A percentile compares a stretch with the other conserved stretches of the same genome.
Evolutionary conservation across 306 rosid species (phyloP).

Genomic region (Corylus heterophylla): DNA sequence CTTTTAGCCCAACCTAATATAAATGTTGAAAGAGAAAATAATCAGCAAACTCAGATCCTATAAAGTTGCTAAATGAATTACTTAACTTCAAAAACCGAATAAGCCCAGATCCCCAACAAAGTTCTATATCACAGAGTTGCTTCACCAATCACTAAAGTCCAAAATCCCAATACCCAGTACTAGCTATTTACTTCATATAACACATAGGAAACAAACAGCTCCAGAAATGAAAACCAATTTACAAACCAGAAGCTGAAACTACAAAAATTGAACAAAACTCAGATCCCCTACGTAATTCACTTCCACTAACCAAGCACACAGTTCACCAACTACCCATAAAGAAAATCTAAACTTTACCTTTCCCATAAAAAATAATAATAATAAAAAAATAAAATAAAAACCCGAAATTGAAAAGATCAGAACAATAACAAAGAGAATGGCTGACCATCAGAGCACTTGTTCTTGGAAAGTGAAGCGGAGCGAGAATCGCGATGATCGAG

Average conservation of each 20-base stretch:
- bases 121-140: background rate
- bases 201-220: background rate
- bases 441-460: slow-evolving; percentile 59
- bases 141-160: background rate
- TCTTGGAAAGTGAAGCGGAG: slow-evolving; percentile 45
- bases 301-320: background rate
- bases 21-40: background rate
- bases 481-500: slow-evolving; percentile 53
- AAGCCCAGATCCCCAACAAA: no score
- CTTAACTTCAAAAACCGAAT: background rate
- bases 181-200: background rate
- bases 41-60: background rate
- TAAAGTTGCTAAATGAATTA: background rate
- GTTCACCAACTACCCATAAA: background rate
- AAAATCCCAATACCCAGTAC: background rate
- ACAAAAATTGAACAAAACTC: background rate
- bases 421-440: background rate
- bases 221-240: background rate
- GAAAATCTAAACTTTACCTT: no score
- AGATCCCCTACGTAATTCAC: slow-evolving; percentile 2
- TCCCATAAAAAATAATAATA: background rate
- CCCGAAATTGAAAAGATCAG: background rate
- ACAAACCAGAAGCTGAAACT: background rate
- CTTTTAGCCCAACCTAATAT: background rate
- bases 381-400: background rate